Evolutionary conservation across 371 early-diverging fungal genomes (phyloP), one percentile per base, ranked within the genome.

Genomic region (Syncephalastrum racemosum): DNA sequence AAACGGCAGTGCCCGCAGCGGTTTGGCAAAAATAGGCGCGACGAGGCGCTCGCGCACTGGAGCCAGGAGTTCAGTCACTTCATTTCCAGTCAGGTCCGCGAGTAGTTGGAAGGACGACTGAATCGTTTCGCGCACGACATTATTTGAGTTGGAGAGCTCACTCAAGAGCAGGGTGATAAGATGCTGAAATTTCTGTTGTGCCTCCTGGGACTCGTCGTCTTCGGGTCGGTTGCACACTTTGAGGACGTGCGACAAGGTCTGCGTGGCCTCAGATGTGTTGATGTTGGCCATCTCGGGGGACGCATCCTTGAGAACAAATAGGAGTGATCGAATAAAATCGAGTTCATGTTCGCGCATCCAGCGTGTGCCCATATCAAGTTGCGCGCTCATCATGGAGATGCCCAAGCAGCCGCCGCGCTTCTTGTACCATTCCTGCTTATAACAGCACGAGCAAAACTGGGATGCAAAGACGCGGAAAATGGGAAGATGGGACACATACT

Each of bases 11-110:
- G 98, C 96, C 7, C 99, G 91, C 56, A 99, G 72, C 3, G 99
- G 99, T 66, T 97, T 97, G 31, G 95, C 86, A 73, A 97, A 98
- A 50, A 99, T 99, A 1, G 97, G 96, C 1, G 78, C 79, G n/a
- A 97, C 79, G 12, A 99, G 77, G 2, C 91, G 83, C 51, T 95
- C 95, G 43, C 90, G 79, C 0, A 90, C 90, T 0, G 94, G 96
- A 6, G 81, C 79, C 52, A 99, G 72, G 2, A 99, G 70, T 16
- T 91, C 92, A 0, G 96, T 92, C 13, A 95, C 88, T 45, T 85
- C 88, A 53, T 73, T 88, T 1, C 85, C 86, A 8, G 88, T 90
- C 16, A 94, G 63, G 31, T 88, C 86, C 2, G 92, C 92, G 20
- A 98, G 73, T 3, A 93, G 70, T 25, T 90, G 82, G 62, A 97